These are phyloP conservation scores for Mycogone perniciosa DNA, from an alignment of 2,329 filamentous ascomycete species.

Conservation along the genomic window DNA sequence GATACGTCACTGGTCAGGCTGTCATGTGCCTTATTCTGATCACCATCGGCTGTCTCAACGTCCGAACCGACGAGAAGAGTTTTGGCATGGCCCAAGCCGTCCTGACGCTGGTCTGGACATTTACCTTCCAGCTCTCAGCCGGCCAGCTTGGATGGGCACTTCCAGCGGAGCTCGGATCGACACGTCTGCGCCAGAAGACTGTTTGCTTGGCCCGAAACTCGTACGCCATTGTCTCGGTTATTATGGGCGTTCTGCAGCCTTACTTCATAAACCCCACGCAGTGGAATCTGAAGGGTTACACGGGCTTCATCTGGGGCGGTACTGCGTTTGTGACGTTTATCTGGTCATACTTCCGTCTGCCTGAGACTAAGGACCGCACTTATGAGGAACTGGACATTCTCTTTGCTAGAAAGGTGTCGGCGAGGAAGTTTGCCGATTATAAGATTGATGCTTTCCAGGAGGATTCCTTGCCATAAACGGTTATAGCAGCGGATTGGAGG, in stretches of 20 bases:
- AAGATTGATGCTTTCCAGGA: constrained; percentile 8
- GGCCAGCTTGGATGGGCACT: constrained; percentile 32
- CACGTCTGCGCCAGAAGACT: constrained; percentile 48
- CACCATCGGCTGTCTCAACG: constrained; percentile 37
- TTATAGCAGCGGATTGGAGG: background rate
- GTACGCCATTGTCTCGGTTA: constrained; percentile 41
- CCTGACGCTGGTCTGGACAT: constrained; percentile 29
- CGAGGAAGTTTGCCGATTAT: constrained; percentile 26
- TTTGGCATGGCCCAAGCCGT: constrained; percentile 30
- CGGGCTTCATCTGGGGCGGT: constrained; percentile 41
- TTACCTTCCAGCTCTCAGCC: constrained; percentile 30
- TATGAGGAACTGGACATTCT: constrained; percentile 36
- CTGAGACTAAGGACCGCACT: constrained; percentile 46
- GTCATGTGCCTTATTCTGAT: constrained; percentile 33
- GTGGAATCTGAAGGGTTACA: constrained; percentile 43
- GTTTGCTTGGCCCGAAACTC: constrained; percentile 43
- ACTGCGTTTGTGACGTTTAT: constrained; percentile 41
- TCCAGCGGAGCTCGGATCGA: constrained; percentile 39
- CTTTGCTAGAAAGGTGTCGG: constrained; percentile 25
- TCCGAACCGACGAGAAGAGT: constrained; percentile 19
- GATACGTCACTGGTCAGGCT: constrained; percentile 40
- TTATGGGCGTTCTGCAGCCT: constrained; percentile 43
- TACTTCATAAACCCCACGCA: constrained; percentile 41
- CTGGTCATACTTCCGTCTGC: constrained; percentile 46
- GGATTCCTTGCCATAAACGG: constrained; percentile 4